These are phyloP conservation scores for Trichomonascaceae sp. DNA, from an alignment of 1,139 yeast species.

Conservation along the genomic window DNA sequence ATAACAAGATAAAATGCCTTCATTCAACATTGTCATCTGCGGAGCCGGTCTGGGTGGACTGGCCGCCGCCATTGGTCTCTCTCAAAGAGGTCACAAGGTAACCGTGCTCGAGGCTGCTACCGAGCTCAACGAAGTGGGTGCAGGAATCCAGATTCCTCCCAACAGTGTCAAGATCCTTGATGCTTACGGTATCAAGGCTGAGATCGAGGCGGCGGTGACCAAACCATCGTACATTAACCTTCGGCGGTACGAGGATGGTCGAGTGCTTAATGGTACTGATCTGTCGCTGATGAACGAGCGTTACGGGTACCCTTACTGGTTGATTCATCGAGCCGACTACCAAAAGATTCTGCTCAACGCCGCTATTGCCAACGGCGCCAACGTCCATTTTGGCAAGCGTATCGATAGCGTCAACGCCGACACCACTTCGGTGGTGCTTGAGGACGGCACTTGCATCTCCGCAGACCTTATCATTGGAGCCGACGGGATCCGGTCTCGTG, in stretches of 20 bases:
- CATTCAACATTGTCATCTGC: conserved; percentile 18
- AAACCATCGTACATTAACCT: conserved; percentile 16
- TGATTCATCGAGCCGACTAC: conserved; percentile 26
- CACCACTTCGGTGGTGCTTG: conserved; percentile 16
- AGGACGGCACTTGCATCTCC: conserved; percentile 15
- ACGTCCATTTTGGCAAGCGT: conserved; percentile 15
- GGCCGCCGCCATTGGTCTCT: conserved; percentile 26
- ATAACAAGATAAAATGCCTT: neutral
- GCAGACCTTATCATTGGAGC: conserved; percentile 28
- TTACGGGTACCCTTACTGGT: conserved; percentile 14
- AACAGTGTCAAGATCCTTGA: conserved; percentile 21
- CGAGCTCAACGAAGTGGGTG: conserved; percentile 30
- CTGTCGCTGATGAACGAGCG: conserved; percentile 8
- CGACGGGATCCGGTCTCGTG: conserved; percentile 21
- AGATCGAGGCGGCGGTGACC: conserved; percentile 17
- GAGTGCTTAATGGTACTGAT: conserved; percentile 5
- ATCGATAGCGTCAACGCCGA: conserved; percentile 20
- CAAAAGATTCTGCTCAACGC: conserved; percentile 19
- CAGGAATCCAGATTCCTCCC: conserved; percentile 31
- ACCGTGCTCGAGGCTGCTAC: conserved; percentile 27
- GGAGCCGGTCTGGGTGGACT: conserved; percentile 33
- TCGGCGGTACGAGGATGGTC: conserved; percentile 9
- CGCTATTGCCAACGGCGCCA: conserved; percentile 21
- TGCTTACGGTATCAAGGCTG: conserved; percentile 19
- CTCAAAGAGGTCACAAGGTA: conserved; percentile 27